A percentile compares a stretch with the other conserved stretches of the same genome.
These are phyloP conservation scores for Flammula alnicola DNA, from an alignment of 1,284 basidiomycete species.

Conservation along the genomic window DNA sequence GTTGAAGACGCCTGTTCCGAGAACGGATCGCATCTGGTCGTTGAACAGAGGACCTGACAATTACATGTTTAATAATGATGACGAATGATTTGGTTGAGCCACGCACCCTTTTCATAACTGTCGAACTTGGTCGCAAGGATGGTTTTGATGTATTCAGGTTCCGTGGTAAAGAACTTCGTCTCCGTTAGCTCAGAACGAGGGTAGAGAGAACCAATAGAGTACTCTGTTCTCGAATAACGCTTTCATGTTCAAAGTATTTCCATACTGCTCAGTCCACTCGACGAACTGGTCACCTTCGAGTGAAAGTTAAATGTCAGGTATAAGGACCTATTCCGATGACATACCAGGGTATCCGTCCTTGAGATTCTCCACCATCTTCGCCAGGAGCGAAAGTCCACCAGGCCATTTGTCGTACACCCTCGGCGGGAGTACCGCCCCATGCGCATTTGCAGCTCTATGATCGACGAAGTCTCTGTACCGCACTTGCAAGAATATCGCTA, in stretches of 20 bases:
- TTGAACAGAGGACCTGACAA: constrained; percentile 30
- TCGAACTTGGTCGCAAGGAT: constrained; percentile 48
- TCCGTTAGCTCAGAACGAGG: background rate
- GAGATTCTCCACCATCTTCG: constrained; percentile 29
- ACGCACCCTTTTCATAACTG: constrained; percentile 43
- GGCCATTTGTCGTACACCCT: constrained; percentile 31
- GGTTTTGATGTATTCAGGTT: constrained; percentile 47
- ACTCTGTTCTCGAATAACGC: constrained; percentile 37
- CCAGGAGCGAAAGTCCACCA: constrained; percentile 28
- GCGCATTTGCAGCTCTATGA: constrained; percentile 27
- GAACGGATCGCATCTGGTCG: constrained; percentile 39
- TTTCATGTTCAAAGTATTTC: constrained; percentile 32
- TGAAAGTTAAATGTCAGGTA: background rate
- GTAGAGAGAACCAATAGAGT: background rate
- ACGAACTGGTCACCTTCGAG: constrained; percentile 35
- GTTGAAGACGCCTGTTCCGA: constrained; percentile 52
- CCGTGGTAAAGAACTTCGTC: constrained; percentile 41
- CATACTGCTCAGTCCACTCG: constrained; percentile 31
- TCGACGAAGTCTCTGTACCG: constrained; percentile 26
- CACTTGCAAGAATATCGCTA: constrained; percentile 24
- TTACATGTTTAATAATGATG: background rate
- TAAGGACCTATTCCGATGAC: too few species aligned
- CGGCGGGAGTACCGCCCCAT: constrained; percentile 38
- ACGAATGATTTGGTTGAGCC: background rate
- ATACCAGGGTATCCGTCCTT: constrained; percentile 37